phyloP scores from a whole-genome alignment of 2,329 filamentous ascomycete genomes.

The Apiospora sp. region DNA sequence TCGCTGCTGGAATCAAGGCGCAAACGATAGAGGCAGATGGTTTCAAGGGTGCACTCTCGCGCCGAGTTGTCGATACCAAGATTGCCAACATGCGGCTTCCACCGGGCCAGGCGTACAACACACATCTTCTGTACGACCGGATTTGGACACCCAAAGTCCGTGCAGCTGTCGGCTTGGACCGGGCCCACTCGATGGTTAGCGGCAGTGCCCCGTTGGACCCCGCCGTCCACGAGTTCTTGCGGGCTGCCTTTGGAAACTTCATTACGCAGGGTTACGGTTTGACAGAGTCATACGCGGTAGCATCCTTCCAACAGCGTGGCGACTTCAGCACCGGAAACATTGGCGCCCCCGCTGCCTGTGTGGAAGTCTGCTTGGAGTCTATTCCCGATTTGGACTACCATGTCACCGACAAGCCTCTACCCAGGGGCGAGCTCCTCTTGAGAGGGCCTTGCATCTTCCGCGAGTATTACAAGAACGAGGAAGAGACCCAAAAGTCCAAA shows the following conservation, averaged over 20 bases:
- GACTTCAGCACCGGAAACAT: constrained; percentile 85
- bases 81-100: constrained; percentile 78
- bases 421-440: constrained; percentile 88
- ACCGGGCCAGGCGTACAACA: constrained; percentile 77
- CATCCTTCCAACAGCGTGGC: constrained; percentile 70
- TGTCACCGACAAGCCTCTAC: constrained; percentile 84
- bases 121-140: constrained; percentile 79
- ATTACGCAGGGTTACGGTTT: constrained; percentile 91
- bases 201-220: constrained; percentile 93
- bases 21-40: constrained; percentile 82
- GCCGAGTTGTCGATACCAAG: constrained; percentile 82
- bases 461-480: constrained; percentile 89
- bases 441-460: constrained; percentile 82
- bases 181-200: constrained; percentile 76
- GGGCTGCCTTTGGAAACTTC: constrained; percentile 79
- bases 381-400: constrained; percentile 95
- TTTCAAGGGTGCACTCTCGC: constrained; percentile 80
- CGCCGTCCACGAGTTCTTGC: constrained; percentile 85
- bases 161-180: constrained; percentile 82
- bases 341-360: constrained; percentile 71
- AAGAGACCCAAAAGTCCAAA: constrained; percentile 83
- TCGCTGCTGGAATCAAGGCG: constrained; percentile 82
- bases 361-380: constrained; percentile 83
- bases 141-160: constrained; percentile 92
- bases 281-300: constrained; percentile 89